These are phyloP conservation scores for Botrytis galanthina DNA, from an alignment of 2,329 filamentous ascomycete genomes.

Conservation along the genomic window DNA sequence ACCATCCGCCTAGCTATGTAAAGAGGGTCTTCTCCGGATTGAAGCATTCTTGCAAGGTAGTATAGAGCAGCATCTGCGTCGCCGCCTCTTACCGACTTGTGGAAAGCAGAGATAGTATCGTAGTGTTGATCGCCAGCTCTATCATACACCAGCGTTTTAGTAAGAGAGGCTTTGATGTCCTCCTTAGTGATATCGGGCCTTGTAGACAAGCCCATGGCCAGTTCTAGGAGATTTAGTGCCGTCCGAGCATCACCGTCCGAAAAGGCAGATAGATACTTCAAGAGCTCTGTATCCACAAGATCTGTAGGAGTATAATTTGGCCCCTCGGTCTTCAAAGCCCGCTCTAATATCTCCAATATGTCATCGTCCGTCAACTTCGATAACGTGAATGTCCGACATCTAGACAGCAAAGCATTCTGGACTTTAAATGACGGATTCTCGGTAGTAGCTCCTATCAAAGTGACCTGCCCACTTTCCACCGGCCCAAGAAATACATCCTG, in stretches of 20 bases:
- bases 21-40: slow-evolving; percentile 88
- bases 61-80: slow-evolving; percentile 88
- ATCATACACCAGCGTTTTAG: slow-evolving; percentile 92
- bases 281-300: slow-evolving; percentile 73
- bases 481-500: slow-evolving; percentile 94
- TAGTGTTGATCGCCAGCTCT: slow-evolving; percentile 95
- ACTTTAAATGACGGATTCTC: slow-evolving; percentile 97
- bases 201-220: slow-evolving; percentile 75
- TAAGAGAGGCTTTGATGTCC: slow-evolving; percentile 77
- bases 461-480: slow-evolving; percentile 87
- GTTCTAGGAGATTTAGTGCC: slow-evolving; percentile 85
- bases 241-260: slow-evolving; percentile 91
- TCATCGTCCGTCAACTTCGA: slow-evolving; percentile 70
- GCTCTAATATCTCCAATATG: slow-evolving; percentile 68
- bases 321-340: slow-evolving; percentile 67
- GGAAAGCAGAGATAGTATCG: slow-evolving; percentile 94
- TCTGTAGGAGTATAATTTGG: slow-evolving; percentile 42
- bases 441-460: slow-evolving; percentile 90
- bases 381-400: slow-evolving; percentile 88
- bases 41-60: slow-evolving; percentile 93
- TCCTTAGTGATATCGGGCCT: slow-evolving; percentile 66
- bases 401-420: slow-evolving; percentile 78
- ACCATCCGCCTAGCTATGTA: slow-evolving; percentile 92
- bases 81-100: slow-evolving; percentile 88
- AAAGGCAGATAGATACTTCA: slow-evolving; percentile 80